These are phyloP conservation scores for Citrullus mucosospermus DNA, from an alignment of 306 rosid genomes.

Conservation along the genomic window DNA sequence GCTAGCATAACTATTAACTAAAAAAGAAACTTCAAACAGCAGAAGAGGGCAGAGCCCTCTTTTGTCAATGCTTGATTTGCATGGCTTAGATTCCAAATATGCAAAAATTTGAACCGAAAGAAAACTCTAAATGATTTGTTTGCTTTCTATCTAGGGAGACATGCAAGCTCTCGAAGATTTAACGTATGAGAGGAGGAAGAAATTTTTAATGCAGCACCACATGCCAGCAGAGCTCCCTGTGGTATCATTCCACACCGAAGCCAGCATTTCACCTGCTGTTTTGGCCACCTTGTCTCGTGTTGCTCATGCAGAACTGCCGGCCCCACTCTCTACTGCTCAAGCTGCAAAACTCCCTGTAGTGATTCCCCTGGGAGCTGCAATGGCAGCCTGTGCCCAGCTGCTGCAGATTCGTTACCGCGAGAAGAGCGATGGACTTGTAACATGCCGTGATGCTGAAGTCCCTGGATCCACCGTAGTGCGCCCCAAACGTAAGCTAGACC, in stretches of 20 bases:
- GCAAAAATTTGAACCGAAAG: not conserved
- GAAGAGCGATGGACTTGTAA: conserved; percentile 91
- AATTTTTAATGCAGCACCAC: conserved; percentile 56
- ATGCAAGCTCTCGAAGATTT: conserved; percentile 92
- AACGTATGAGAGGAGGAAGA: conserved; percentile 77
- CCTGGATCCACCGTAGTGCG: conserved; percentile 81
- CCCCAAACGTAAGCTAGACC: conserved; percentile 72
- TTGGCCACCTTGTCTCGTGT: conserved; percentile 72
- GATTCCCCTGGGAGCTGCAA: conserved; percentile 84
- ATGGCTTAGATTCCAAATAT: no score
- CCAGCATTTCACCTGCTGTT: conserved; percentile 66
- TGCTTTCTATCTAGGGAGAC: conserved; percentile 57
- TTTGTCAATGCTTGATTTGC: no score
- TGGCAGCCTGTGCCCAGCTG: conserved; percentile 97
- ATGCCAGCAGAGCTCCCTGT: conserved; percentile 69
- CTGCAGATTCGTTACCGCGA: conserved; percentile 73
- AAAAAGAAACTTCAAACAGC: no score
- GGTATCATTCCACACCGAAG: conserved; percentile 82
- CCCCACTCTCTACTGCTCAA: conserved; percentile 39
- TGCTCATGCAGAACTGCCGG: conserved; percentile 86
- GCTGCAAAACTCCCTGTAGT: conserved; percentile 68
- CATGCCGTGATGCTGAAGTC: conserved; percentile 86
- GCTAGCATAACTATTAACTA: no score
- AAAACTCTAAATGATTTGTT: not conserved
- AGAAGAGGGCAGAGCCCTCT: no score